Evolutionary conservation across 805 yeast species (phyloP).

Genomic region (Kockiozyma suomiensis): DNA sequence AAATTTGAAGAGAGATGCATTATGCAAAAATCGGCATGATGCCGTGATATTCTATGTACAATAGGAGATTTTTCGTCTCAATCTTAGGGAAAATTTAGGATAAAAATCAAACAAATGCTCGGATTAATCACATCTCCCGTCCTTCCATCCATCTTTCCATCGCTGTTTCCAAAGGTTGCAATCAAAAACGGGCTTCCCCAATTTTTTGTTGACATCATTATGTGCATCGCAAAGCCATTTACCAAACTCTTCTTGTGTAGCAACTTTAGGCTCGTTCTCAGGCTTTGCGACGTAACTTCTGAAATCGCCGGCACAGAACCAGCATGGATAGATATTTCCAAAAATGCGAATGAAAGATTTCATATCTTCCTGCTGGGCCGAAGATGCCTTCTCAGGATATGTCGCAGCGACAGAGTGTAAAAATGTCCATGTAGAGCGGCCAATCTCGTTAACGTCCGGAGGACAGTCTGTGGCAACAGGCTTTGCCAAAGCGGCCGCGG

Average conservation of each 20-base stretch:
- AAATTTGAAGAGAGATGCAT: no score
- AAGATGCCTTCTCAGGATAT: slow-evolving; percentile 72
- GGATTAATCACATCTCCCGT: slow-evolving; percentile 53
- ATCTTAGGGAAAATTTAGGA: background rate
- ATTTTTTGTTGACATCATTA: slow-evolving; percentile 82
- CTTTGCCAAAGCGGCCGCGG: slow-evolving; percentile 37
- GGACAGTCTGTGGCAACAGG: slow-evolving; percentile 59
- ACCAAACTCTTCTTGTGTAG: slow-evolving; percentile 73
- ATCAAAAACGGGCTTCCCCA: slow-evolving; percentile 85
- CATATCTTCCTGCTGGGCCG: slow-evolving; percentile 69
- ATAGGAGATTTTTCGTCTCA: background rate
- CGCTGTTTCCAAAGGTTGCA: slow-evolving; percentile 89
- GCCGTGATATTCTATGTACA: no score
- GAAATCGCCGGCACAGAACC: slow-evolving; percentile 90
- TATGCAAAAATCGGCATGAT: no score
- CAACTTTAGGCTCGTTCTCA: slow-evolving; percentile 49
- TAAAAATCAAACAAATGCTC: background rate
- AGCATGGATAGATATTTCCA: slow-evolving; percentile 86
- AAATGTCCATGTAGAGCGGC: slow-evolving; percentile 89
- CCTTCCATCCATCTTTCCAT: slow-evolving; percentile 95
- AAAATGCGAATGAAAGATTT: slow-evolving; percentile 67
- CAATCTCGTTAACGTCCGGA: slow-evolving; percentile 80
- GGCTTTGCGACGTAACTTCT: slow-evolving; percentile 56
- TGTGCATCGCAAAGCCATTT: slow-evolving; percentile 95
- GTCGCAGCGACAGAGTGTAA: slow-evolving; percentile 87